phyloP scores from a whole-genome alignment of 2,329 filamentous ascomycete species.

The Cercospora sp. region DNA sequence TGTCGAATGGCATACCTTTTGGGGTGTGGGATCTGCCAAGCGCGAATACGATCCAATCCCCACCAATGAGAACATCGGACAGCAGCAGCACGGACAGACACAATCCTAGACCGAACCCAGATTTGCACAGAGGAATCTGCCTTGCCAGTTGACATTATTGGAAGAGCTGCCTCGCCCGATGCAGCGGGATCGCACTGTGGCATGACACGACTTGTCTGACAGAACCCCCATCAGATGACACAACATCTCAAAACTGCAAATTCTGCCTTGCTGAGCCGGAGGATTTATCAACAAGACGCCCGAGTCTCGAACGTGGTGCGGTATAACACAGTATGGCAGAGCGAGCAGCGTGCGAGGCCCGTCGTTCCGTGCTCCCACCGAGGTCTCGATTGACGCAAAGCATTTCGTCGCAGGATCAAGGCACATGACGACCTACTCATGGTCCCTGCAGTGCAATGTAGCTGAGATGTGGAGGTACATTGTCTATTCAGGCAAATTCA shows the following conservation, averaged over 20 bases:
- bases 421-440: neutral
- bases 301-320: neutral
- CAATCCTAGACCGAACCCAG: neutral
- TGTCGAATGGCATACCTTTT: neutral
- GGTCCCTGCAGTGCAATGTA: neutral
- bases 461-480: neutral
- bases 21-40: slow-evolving; percentile 1
- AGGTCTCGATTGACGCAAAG: neutral
- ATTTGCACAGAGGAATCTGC: too few species aligned
- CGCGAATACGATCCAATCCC: neutral
- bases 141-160: too few species aligned
- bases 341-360: neutral
- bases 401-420: neutral
- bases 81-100: neutral
- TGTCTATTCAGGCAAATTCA: neutral
- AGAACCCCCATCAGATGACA: neutral
- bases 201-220: neutral
- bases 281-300: neutral
- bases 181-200: neutral
- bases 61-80: neutral
- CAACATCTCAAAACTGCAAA: neutral
- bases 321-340: rapidly evolving
- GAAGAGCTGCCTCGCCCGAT: neutral
- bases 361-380: neutral
- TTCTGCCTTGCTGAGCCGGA: neutral